Base-by-base conservation (phyloP, 176 grass and related monocot species). In the Zea luxurians region DNA sequence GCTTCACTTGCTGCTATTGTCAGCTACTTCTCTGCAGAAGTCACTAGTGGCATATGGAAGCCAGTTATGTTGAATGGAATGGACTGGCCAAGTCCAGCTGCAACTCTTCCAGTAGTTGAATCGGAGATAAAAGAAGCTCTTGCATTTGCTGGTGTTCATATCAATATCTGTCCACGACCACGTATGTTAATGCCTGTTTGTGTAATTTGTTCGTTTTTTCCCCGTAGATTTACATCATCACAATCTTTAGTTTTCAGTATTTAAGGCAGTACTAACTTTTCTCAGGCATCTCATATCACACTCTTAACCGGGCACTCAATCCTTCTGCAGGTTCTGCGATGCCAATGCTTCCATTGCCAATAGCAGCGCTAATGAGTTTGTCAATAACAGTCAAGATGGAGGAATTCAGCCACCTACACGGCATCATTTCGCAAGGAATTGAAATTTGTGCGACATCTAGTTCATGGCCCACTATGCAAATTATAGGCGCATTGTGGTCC, bases 301-400 rank as follows among this genome's bases (percentile, higher is more conserved):
- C 17, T 40, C n/a, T 75, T 10, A 62, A 62, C 45, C 57, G 9
- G 18, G 36, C 18, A 68, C 44, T 68, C 48, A n/a, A 67, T 79
- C 13, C 45, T 45, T 50, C 27, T 27, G 10, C 83, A 93, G 93
- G 86, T 83, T 74, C 80, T 27, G 47, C 75, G 64, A 75, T 70
- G 62, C 90, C 93, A 74, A 90, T 97, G 90, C 90, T 97, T 57
- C 93, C 90, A 54, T 80, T 97, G 78, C 90, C 93, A 48, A 86
- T 97, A 35, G 93, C 93, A 47, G 90, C 82, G 41, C 76, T 97
- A 49, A 70, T 97, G 38, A 93, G 93, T 70, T 86, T 93, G 49
- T 80, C 90, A 36, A 97, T 97, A 70, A 93, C 90, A 62, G 71
- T 97, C 85, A 97, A 88, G 68, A 87, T 97, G 10, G 93, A 86